Evolutionary conservation across 331 rosid species (phyloP).

Genomic region (Erythrophleum ivorense): DNA sequence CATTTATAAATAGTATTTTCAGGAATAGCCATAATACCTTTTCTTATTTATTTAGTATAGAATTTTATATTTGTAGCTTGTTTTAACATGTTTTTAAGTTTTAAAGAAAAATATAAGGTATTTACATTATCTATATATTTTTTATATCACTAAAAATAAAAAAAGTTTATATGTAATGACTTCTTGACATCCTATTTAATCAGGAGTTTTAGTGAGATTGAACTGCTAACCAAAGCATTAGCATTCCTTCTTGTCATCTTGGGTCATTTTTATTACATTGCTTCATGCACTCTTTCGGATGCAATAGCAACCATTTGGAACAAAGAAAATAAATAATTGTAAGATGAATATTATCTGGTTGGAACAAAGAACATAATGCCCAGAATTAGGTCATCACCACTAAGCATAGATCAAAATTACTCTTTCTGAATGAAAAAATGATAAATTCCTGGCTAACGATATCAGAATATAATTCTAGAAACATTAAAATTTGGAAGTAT

Average conservation of each 20-base stretch:
- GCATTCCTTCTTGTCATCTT: not conserved
- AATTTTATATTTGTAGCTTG: not conserved
- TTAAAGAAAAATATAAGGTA: not conserved
- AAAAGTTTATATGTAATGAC: not conserved
- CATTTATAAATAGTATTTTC: not conserved
- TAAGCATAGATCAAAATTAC: constrained; percentile 18
- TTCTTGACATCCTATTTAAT: not conserved
- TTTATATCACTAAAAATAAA: not conserved
- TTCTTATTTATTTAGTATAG: not conserved
- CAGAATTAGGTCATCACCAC: constrained; percentile 13
- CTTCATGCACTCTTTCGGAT: not conserved
- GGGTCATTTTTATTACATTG: not conserved
- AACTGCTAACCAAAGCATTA: not conserved
- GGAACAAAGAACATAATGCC: not conserved
- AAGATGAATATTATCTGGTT: not conserved
- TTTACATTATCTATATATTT: not conserved
- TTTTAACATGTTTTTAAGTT: not conserved
- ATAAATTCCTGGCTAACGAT: constrained; percentile 17
- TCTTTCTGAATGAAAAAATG: constrained; percentile 6
- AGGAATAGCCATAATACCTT: not conserved
- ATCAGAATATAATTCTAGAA: constrained; percentile 35
- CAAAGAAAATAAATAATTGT: not conserved
- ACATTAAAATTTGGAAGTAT: constrained; percentile 26
- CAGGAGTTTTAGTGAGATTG: not conserved
- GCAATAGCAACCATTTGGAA: not conserved